Base-by-base conservation (phyloP, 2,329 filamentous ascomycete species). In the Daldinia sp. region DNA sequence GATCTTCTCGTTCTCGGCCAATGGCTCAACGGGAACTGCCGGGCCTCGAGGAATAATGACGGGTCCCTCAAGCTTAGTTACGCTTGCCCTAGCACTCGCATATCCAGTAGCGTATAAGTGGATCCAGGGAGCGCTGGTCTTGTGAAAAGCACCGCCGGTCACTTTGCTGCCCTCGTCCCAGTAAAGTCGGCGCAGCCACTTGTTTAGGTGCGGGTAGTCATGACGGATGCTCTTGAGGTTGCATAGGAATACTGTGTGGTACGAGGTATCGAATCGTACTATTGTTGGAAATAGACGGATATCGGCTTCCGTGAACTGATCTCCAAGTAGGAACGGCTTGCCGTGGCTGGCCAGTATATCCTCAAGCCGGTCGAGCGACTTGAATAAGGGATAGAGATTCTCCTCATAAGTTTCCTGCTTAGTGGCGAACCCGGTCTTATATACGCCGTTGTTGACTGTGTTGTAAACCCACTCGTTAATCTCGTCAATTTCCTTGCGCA, bases 401-500 rank as follows among this genome's bases (percentile, higher is more conserved):
- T 86, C 83, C 53, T 92, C 88, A 77, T 92, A 93, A 0, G 89
- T 86, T 66, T 86, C 81, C 78, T 93, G 90, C 0, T 86, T 85
- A 1, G 81, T 87, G 1, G 91, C 89, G 74, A 93, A 93, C 1
- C 91, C 91, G 30, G 85, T 84, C 59, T 83, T 84, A 71, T 85
- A 85, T 0, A 85, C 83, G 0, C 84, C 84, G 44, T 85, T 85
- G 63, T 86, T 86, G 68, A 85, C 78, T 0, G 78, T 80, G 37
- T 81, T 62, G 77, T 92, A 92, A 6, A 90, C 87, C 90, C 90
- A 93, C 3, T 85, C 85, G 73, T 93, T 93, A 68, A 90, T 81
- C 23, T 83, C 82, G 61, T 93, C 90, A 62, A 93, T 93, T 4
- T 89, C 79, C 13, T 73, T 64, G 9, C 81, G 82, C 3, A 91